Evolutionary conservation across 768 basidiomycete species (phyloP).

Genomic region (Mycena albidolilacea): DNA sequence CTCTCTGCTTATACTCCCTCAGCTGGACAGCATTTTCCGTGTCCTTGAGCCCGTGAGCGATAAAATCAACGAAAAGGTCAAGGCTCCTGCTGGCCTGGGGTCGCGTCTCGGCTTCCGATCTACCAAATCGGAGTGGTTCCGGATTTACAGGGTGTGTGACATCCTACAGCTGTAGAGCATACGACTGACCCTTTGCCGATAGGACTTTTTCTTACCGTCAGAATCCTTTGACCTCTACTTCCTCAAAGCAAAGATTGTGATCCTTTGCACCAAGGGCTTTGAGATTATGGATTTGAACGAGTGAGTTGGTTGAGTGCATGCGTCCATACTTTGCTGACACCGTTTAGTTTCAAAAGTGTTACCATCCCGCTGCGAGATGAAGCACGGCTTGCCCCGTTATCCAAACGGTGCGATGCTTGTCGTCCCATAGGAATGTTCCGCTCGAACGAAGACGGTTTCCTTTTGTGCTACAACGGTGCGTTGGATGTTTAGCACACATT

Average conservation of each 20-base stretch:
- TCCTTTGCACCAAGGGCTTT: slow-evolving; percentile 94
- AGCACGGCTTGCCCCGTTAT: slow-evolving; percentile 74
- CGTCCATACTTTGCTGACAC: neutral
- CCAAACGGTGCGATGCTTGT: slow-evolving; percentile 91
- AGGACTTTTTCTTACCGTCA: slow-evolving; percentile 92
- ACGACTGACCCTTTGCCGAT: neutral
- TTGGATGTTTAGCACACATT: neutral
- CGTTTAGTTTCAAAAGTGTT: slow-evolving; percentile 82
- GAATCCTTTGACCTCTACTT: slow-evolving; percentile 94
- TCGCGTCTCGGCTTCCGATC: slow-evolving; percentile 84
- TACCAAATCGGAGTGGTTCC: slow-evolving; percentile 94
- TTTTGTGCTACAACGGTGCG: slow-evolving; percentile 93
- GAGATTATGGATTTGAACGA: slow-evolving; percentile 98
- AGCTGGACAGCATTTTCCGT: slow-evolving; percentile 94
- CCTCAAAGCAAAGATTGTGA: slow-evolving; percentile 93
- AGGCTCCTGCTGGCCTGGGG: slow-evolving; percentile 78
- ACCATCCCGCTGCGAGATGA: slow-evolving; percentile 90
- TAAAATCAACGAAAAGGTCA: slow-evolving; percentile 85
- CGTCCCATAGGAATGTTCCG: slow-evolving; percentile 96
- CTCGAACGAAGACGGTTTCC: slow-evolving; percentile 91
- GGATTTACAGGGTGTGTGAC: slow-evolving; percentile 74
- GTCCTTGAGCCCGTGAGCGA: slow-evolving; percentile 94
- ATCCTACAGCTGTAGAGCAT: neutral
- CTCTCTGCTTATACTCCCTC: neutral
- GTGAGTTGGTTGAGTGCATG: slow-evolving; percentile 61